Base-by-base conservation (phyloP, 805 yeast species). In the Kuraishia borneana region DNA sequence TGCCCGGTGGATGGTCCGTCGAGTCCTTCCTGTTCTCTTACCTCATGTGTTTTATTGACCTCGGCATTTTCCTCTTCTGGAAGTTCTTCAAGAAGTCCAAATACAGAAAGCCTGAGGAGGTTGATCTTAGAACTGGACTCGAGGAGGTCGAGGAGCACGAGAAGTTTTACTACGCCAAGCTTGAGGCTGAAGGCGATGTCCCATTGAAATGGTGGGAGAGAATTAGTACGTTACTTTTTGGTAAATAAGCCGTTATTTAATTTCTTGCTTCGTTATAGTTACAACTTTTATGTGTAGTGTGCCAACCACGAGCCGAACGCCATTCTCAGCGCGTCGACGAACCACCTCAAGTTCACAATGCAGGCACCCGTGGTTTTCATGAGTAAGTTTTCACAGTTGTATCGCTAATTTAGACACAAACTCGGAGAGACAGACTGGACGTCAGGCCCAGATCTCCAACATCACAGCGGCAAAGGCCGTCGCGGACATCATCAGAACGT, bases 391-490 rank as follows among this genome's bases (percentile, higher is more conserved):
- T 10, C 18, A 23, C n/a, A 3, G 18, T 20, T 22, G 19, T 9
- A 21, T 12, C 16, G 9, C 18, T 19, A 10, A 17, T 20, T 14
- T 25, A 56, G 60, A 89, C 65, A 82, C 96, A 19, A 73, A 83
- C 34, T 82, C 88, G 41, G 94, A 85, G 54, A 78, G 98, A 52
- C 95, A 92, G 54, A 77, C 87, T 26, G 98, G 98, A 31, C 85
- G 97, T 46, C 87, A 87, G 57, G 99, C 99, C 2, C 99, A 92
- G 61, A 70, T 84, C 41, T 83, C 96, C 41, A 94, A 92, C 54
- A 89, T 92, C 61, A 85, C 96, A 4, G 98, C 99, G 3, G 99
- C 99, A n/a, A 92, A 92, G 54, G 96, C 98, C 2, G 97, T 89
- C 28, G 94, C 96, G 1, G 98, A 92, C 58, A 89, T 92, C 51